A percentile compares a stretch with the other conserved stretches of the same genome.
These are phyloP conservation scores for Cordyceps cicadae DNA, from an alignment of 2,329 filamentous ascomycete species.

Conservation along the genomic window DNA sequence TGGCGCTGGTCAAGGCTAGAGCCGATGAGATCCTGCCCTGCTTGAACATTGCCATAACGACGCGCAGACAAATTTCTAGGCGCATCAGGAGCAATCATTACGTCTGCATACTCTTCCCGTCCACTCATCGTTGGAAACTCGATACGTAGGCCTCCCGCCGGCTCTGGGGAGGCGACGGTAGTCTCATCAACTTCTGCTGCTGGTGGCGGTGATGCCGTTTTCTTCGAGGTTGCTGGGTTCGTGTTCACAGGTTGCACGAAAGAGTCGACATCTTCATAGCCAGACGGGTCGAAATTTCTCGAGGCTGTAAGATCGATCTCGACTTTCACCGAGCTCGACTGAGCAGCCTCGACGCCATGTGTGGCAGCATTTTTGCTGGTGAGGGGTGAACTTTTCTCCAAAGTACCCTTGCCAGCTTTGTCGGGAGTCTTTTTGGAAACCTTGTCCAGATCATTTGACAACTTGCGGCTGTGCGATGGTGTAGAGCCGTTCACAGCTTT, in stretches of 20 bases:
- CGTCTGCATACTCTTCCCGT: constrained; percentile 42
- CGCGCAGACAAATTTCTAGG: constrained; percentile 41
- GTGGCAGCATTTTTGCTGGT: neutral
- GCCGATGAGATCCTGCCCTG: constrained; percentile 48
- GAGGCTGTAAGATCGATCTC: constrained; percentile 42
- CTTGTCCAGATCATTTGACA: constrained; percentile 4
- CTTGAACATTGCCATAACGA: constrained; percentile 46
- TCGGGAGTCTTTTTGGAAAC: neutral
- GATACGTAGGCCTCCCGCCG: constrained; percentile 32
- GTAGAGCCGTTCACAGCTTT: constrained; percentile 9
- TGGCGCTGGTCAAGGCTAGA: constrained; percentile 71
- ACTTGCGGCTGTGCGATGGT: constrained; percentile 11
- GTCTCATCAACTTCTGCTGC: neutral
- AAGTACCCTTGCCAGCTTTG: neutral
- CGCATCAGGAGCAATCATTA: constrained; percentile 38
- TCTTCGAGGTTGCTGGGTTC: neutral
- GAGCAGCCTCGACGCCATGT: constrained; percentile 23
- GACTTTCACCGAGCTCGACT: constrained; percentile 31
- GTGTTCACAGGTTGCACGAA: constrained; percentile 12
- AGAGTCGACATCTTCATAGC: constrained; percentile 27
- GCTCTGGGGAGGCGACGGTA: constrained; percentile 8
- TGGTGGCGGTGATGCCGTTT: neutral
- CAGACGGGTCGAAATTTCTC: constrained; percentile 28
- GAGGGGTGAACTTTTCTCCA: neutral
- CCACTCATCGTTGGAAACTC: constrained; percentile 28